Evolutionary conservation across 495 filamentous ascomycete species (phyloP).

Genomic region (Arthonia radiata): DNA sequence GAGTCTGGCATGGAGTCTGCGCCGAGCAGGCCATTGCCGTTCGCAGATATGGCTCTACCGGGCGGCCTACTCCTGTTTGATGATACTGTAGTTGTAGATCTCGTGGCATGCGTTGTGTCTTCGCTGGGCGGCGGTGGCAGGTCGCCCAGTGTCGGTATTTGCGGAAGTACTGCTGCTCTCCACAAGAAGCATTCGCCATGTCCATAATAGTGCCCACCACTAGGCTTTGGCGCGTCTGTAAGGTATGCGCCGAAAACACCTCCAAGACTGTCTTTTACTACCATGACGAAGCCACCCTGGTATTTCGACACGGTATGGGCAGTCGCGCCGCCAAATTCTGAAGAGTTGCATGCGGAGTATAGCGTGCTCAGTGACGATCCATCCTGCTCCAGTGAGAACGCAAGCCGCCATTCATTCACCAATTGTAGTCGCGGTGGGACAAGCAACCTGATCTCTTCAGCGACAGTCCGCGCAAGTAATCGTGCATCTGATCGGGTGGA

Average conservation of each 20-base stretch:
- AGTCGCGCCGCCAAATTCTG: too few relatives aligned
- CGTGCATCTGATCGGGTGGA: neutral
- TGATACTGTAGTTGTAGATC: too few relatives aligned
- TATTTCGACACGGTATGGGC: too few relatives aligned
- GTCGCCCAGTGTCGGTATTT: conserved; percentile 17
- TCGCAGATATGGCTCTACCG: too few relatives aligned
- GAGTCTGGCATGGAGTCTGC: too few relatives aligned
- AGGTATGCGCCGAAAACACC: conserved; percentile 87
- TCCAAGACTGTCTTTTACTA: conserved; percentile 49
- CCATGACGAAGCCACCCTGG: conserved; percentile 61
- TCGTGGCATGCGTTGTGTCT: conserved; percentile 44
- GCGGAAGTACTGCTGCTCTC: conserved; percentile 41
- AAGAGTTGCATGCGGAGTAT: conserved; percentile 57
- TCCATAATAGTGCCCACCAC: conserved; percentile 60
- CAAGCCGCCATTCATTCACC: conserved; percentile 60
- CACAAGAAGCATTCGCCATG: conserved; percentile 97
- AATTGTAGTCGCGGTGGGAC: conserved; percentile 69
- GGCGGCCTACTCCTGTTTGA: too few relatives aligned
- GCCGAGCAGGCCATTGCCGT: too few relatives aligned
- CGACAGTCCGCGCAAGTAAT: conserved; percentile 27
- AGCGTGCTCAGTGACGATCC: conserved; percentile 69
- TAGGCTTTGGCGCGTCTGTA: conserved; percentile 57
- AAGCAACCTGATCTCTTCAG: conserved; percentile 83
- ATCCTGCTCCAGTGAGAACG: conserved; percentile 82
- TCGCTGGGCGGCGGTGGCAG: conserved; percentile 51